Evolutionary conservation across 495 filamentous ascomycete genomes (phyloP).

Genomic region (Emericellopsis terricola): DNA sequence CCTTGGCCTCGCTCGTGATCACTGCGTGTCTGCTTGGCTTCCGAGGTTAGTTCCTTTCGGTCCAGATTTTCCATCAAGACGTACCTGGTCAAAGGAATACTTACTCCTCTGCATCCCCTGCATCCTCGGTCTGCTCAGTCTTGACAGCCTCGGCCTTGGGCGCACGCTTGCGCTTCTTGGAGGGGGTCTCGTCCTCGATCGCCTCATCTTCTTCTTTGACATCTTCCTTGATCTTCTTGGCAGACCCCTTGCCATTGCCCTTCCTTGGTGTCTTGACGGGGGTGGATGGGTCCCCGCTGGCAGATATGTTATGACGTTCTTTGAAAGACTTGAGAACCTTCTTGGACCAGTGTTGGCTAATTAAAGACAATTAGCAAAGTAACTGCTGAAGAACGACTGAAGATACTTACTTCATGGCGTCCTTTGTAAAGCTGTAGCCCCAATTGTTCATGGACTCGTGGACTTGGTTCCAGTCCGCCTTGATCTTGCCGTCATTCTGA

Average conservation of each 20-base stretch:
- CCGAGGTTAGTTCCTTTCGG: no score
- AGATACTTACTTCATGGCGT: slow-evolving; percentile 1
- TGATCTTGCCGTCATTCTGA: not conserved
- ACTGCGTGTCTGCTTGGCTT: no score
- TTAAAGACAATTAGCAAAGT: not conserved
- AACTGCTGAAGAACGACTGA: no score
- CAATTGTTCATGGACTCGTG: not conserved
- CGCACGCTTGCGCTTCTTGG: not conserved
- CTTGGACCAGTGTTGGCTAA: slow-evolving; percentile 2
- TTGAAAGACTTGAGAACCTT: not conserved
- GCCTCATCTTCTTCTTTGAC: not conserved
- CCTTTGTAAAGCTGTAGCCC: not conserved
- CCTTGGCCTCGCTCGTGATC: no score
- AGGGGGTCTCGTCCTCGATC: not conserved
- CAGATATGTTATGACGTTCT: not conserved
- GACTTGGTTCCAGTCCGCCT: not conserved
- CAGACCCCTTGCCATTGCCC: not conserved
- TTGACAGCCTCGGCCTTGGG: no score
- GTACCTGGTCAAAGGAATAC: no score
- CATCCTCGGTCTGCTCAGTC: no score
- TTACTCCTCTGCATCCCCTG: no score
- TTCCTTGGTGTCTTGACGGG: not conserved
- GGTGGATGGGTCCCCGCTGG: not conserved
- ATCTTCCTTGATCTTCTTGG: not conserved
- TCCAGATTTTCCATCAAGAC: no score